These are phyloP conservation scores for Rhododendron molle DNA, from an alignment of 148 eudicot species.

Conservation along the genomic window DNA sequence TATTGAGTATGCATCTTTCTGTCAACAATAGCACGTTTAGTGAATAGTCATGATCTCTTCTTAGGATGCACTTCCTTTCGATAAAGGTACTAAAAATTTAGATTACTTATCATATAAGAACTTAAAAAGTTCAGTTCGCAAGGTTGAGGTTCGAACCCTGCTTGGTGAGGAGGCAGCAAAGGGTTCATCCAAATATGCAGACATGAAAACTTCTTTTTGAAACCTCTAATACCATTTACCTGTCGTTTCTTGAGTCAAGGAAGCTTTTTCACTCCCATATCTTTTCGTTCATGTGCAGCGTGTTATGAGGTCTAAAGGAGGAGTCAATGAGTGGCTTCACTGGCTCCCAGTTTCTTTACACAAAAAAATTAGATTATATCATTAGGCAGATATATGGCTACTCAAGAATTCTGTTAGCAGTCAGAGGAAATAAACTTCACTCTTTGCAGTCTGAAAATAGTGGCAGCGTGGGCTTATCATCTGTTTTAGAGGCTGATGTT, in stretches of 20 bases:
- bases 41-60: not conserved
- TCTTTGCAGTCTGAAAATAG: slow-evolving; percentile 47
- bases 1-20: not conserved
- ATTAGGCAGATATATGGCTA: slow-evolving; percentile 53
- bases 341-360: slow-evolving; percentile 94
- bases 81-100: not conserved
- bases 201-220: not conserved
- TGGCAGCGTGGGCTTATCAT: slow-evolving; percentile 54
- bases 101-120: not conserved
- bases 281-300: slow-evolving; percentile 45
- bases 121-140: not conserved
- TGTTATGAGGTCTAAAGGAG: slow-evolving; percentile 88
- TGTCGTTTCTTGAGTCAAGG: not conserved
- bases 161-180: not conserved
- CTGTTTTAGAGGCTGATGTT: slow-evolving; percentile 84
- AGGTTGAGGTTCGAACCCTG: not conserved
- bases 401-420: slow-evolving; percentile 44
- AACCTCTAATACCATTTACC: not conserved
- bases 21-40: not conserved
- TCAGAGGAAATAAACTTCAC: slow-evolving; percentile 37
- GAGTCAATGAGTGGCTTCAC: slow-evolving; percentile 86
- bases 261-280: not conserved
- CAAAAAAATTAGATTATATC: slow-evolving; percentile 55
- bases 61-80: not conserved
- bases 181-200: not conserved